phyloP scores from a whole-genome alignment of 495 filamentous ascomycete species.

The Pseudoneurospora amorphoporcata region DNA sequence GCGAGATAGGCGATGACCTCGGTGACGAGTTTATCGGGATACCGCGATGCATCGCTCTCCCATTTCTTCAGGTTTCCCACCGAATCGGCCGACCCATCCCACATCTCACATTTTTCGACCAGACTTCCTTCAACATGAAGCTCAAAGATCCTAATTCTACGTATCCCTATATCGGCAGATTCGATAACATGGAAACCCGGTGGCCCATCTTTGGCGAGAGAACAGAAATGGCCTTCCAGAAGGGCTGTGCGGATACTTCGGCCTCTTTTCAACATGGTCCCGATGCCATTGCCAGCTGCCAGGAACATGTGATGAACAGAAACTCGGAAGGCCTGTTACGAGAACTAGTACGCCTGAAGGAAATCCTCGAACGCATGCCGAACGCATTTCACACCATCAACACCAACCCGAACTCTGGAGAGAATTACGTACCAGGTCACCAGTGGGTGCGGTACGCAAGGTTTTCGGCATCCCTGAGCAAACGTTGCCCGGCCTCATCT shows the following conservation, averaged over 20 bases:
- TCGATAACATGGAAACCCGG: constrained; percentile 42
- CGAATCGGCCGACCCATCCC: constrained; percentile 38
- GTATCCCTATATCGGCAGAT: constrained; percentile 36
- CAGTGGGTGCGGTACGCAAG: constrained; percentile 38
- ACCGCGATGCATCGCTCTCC: constrained; percentile 36
- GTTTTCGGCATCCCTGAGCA: constrained; percentile 40
- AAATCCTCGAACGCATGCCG: constrained; percentile 41
- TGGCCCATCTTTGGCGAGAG: constrained; percentile 43
- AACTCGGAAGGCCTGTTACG: constrained; percentile 37
- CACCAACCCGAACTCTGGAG: constrained; percentile 39
- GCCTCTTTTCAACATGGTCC: constrained; percentile 36
- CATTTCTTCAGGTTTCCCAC: constrained; percentile 36
- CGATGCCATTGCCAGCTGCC: constrained; percentile 37
- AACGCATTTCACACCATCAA: constrained; percentile 43
- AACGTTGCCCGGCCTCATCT: constrained; percentile 41
- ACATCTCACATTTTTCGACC: constrained; percentile 41
- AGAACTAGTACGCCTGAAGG: constrained; percentile 38
- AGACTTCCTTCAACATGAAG: constrained; percentile 43
- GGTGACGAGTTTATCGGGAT: constrained; percentile 41
- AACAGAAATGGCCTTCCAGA: constrained; percentile 38
- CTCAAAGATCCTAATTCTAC: constrained; percentile 34
- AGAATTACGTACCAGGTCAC: constrained; percentile 33
- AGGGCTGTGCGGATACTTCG: constrained; percentile 30
- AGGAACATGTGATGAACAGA: constrained; percentile 42
- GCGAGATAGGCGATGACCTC: constrained; percentile 37